Conservation (phyloP, 192 early-diverging fungal species). For the Backusella macrospora region DNA sequence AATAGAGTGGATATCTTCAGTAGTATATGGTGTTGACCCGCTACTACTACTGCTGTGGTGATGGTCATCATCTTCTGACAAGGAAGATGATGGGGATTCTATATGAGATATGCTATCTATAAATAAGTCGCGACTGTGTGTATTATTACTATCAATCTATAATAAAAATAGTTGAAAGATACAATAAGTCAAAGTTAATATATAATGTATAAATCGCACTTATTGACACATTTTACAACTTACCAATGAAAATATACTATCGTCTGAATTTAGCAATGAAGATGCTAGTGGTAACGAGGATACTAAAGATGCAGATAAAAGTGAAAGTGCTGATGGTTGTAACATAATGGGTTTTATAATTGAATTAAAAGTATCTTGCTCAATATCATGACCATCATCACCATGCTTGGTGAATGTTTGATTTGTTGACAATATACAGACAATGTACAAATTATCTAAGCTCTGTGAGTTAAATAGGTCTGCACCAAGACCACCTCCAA, state of each 20-base stretch:
- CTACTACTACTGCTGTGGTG: background rate
- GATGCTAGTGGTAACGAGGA: background rate
- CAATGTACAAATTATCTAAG: conserved; percentile 51
- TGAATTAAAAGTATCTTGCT: background rate
- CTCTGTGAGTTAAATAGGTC: conserved; percentile 48
- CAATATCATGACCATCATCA: too few relatives aligned
- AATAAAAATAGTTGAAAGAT: background rate
- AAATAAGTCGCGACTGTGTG: background rate
- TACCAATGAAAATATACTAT: conserved; percentile 2
- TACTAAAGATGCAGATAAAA: background rate
- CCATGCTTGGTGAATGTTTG: background rate
- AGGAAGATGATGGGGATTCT: background rate
- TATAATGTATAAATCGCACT: background rate
- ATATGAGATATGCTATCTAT: background rate
- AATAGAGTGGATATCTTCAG: background rate
- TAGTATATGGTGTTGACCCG: background rate
- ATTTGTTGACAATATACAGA: conserved; percentile 27
- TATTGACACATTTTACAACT: background rate
- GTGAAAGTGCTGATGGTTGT: background rate
- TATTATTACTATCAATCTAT: background rate
- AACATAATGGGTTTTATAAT: background rate
- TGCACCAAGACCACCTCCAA: conserved; percentile 62
- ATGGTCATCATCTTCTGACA: conserved; percentile 5
- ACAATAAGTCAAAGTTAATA: background rate
- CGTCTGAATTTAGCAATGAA: background rate